Percentiles rank a stretch among this genome's conserved stretches.
Evolutionary conservation across 75 land plant genomes (phyloP).

Genomic region (Larix kaempferi): DNA sequence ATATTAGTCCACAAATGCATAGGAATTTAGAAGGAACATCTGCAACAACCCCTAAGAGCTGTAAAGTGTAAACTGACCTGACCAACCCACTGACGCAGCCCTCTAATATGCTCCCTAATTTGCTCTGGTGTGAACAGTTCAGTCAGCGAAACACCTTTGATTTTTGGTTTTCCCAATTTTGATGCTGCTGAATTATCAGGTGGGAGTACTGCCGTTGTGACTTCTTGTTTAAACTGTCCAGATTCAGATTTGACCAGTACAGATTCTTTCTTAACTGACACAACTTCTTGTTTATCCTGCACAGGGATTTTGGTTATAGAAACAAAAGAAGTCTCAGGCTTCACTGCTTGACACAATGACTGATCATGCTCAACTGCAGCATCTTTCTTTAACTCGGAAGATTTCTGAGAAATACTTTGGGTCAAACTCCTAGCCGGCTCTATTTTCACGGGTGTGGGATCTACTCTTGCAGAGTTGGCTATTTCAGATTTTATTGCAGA

Average conservation of each 20-base stretch:
- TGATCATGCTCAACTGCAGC: conserved; percentile 5
- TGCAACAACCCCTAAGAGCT: background rate
- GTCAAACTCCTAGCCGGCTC: conserved; percentile 20
- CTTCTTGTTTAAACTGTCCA: background rate
- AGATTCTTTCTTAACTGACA: conserved; percentile 3
- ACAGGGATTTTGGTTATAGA: background rate
- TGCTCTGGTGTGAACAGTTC: conserved; percentile 98
- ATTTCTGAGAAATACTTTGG: conserved; percentile 1
- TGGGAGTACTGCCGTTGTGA: background rate
- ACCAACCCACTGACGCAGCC: conserved; percentile 97
- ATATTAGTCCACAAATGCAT: too few relatives aligned
- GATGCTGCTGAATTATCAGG: conserved; percentile 33
- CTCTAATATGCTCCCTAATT: conserved; percentile 78
- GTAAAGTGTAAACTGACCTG: conserved; percentile 61
- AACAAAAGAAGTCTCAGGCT: background rate
- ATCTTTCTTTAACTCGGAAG: conserved; percentile 9
- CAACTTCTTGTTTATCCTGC: conserved; percentile 2
- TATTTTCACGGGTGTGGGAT: conserved; percentile 18
- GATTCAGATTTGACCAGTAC: background rate
- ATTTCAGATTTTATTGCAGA: conserved; percentile 20
- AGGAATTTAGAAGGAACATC: too few relatives aligned
- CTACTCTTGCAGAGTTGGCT: conserved; percentile 12
- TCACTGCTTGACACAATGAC: conserved; percentile 1
- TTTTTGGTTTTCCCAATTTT: conserved; percentile 88
- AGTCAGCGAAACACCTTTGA: conserved; percentile 88